Evolutionary conservation across 768 basidiomycete species (phyloP), one percentile per base, ranked within the genome.

Genomic region (Mycena indigotica): DNA sequence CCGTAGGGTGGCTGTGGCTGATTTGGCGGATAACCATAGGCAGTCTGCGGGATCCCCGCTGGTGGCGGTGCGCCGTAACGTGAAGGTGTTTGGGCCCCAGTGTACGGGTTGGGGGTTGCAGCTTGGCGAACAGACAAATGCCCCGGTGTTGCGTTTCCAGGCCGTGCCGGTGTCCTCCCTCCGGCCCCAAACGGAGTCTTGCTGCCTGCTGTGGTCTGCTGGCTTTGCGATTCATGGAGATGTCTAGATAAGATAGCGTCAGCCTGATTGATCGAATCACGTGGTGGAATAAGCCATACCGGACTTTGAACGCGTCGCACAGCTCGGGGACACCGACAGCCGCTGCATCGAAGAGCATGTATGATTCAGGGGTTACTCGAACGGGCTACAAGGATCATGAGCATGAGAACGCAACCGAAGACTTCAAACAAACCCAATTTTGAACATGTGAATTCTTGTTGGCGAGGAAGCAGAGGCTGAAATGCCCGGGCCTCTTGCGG

Each of bases 231-330:
- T 71, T 91, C 87, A 65, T 91, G 87, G 41, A 90, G 75, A 75
- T 92, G 89, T 65, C 89, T 89, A 60, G 32, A 17, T 39, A 53
- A 38, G 24, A 62, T 32, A n/a, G 13, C 26, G n/a, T 59, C 12
- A 60, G 38, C 24, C 25, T 48, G 26, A 48, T 19, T 26, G 30
- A 58, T 25, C 23, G 26, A 23, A 25, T 39, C 30, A 25, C n/a
- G n/a, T n/a, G n/a, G n/a, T n/a, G n/a, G n/a, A n/a, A n/a, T 23
- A n/a, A 28, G 5, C 48, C 19, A 66, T 79, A 87, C 87, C 87
- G 74, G 67, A 92, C 85, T 85, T 98, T 98, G 85, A 98, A 98
- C 19, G 95, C 95, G 70, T 98, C 95, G 62, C 96, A 97, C 4
- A 98, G 75, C 71, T 97, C 94, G 3, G 91, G 87, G 24, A 98